A percentile compares a stretch with the other conserved stretches of the same genome.
Evolutionary conservation across 495 filamentous ascomycete genomes (phyloP).

Genomic region (Podospora australis): DNA sequence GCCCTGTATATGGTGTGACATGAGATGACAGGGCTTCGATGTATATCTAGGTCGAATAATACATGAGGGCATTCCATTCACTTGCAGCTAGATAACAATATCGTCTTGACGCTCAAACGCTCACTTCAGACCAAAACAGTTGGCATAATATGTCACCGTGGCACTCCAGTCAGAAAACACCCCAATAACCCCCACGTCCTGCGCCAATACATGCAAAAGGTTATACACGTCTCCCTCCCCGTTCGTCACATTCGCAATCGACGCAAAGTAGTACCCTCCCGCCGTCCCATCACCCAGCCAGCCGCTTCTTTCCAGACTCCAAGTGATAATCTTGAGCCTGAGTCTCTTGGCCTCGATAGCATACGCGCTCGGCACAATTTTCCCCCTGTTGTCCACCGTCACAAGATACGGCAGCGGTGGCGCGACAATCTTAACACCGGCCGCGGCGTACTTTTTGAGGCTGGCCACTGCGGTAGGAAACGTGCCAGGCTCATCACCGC

Average conservation of each 20-base stretch:
- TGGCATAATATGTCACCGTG: conserved; percentile 57
- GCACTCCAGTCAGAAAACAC: conserved; percentile 60
- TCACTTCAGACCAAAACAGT: conserved; percentile 49
- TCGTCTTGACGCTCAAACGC: too few species aligned
- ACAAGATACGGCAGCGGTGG: conserved; percentile 41
- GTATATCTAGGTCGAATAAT: too few species aligned
- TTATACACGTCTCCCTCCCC: conserved; percentile 54
- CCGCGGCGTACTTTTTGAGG: conserved; percentile 37
- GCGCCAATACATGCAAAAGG: conserved; percentile 50
- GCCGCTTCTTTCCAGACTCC: conserved; percentile 56
- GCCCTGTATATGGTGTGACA: too few species aligned
- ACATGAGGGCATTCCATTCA: too few species aligned
- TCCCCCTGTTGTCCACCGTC: conserved; percentile 25
- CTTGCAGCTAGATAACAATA: too few species aligned
- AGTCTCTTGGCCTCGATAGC: conserved; percentile 43
- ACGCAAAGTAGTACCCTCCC: conserved; percentile 48
- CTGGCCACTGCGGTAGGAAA: conserved; percentile 43
- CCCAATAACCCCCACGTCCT: conserved; percentile 47
- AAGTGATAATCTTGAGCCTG: conserved; percentile 52
- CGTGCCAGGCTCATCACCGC: conserved; percentile 38
- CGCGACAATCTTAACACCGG: conserved; percentile 38
- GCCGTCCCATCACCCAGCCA: conserved; percentile 41
- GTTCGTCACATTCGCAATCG: conserved; percentile 43
- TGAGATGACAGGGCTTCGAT: too few species aligned
- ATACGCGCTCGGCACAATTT: conserved; percentile 38